Base-by-base conservation (phyloP, 164 flowering plant genomes). In the Vitis cinerea region DNA sequence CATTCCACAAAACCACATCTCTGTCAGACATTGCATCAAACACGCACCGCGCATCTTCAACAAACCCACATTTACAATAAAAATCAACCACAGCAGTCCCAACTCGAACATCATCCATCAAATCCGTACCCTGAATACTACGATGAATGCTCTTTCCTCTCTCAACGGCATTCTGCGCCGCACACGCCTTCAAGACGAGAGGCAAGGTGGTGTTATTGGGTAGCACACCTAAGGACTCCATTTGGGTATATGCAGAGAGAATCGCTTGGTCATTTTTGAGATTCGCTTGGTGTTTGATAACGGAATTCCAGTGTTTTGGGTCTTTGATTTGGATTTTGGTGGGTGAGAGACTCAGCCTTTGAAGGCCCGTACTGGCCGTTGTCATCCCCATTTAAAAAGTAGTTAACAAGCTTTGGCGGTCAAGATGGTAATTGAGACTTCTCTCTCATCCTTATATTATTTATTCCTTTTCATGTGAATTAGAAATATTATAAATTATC, bases 141-240 rank as follows among this genome's bases (percentile, higher is more conserved):
- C 3, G 52, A 66, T 81, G 86, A 52, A 86, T 72, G 9, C 64
- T 71, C 65, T 70, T 80, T 3, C 85, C 88, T 47, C 13, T 70
- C 44, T 84, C 84, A 0, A 84, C 62, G 4, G 79, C 84, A 13
- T 79, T 65, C 9, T 83, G 61, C 67, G 72, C 62, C 7, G 77
- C 67, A 49, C 88, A 86, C 7, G 90, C 84, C 79, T 84, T 86
- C 74, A 86, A 70, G 60, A 86, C 65, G 3, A 84, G 72, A 2
- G 87, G 85, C 78, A 84, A 49, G 64, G 75, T 51, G 48, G 66
- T 11, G 17, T 14, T 37, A 62, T 75, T 75, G 7, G 82, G 80
- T 8, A 37, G 16, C 10, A 80, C 49, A 55, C 81, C 77, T 3
- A 74, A 59, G 65, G 75, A 62, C 57, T 81, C 82, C 90, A 81